Conservation (phyloP, 257 asterid species). For the Solanum chiquidenum region DNA sequence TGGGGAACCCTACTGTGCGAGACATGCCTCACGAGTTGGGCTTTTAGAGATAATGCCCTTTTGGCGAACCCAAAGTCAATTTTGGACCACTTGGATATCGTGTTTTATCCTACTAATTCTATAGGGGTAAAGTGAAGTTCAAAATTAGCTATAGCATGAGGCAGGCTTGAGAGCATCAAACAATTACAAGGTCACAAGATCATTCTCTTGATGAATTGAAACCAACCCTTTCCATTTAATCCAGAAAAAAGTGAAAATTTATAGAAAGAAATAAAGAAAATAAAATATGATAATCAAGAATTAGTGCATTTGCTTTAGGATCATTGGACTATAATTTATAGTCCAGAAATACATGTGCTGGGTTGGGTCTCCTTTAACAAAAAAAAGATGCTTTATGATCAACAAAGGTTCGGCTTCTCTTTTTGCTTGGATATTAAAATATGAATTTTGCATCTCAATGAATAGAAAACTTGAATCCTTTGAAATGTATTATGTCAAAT, state of each 20-base stretch:
- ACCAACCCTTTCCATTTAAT: background rate
- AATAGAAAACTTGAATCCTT: background rate
- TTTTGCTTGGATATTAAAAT: background rate
- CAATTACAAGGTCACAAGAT: background rate
- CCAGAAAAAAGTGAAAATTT: background rate
- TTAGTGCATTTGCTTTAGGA: background rate
- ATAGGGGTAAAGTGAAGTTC: background rate
- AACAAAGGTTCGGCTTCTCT: conserved; percentile 2
- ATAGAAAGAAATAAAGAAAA: background rate
- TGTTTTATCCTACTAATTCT: background rate
- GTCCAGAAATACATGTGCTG: background rate
- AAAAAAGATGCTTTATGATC: background rate
- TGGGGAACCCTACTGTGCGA: background rate
- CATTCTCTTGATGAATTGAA: background rate
- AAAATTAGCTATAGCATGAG: background rate
- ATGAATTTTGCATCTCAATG: background rate
- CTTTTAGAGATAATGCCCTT: background rate
- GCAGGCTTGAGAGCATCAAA: background rate
- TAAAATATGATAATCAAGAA: background rate
- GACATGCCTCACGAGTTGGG: background rate
- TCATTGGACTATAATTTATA: background rate
- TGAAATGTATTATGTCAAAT: background rate
- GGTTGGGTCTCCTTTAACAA: background rate
- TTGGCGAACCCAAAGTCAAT: background rate
- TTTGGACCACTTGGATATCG: background rate